Conservation (phyloP, 1,139 yeast species). For the Pichia sp. region DNA sequence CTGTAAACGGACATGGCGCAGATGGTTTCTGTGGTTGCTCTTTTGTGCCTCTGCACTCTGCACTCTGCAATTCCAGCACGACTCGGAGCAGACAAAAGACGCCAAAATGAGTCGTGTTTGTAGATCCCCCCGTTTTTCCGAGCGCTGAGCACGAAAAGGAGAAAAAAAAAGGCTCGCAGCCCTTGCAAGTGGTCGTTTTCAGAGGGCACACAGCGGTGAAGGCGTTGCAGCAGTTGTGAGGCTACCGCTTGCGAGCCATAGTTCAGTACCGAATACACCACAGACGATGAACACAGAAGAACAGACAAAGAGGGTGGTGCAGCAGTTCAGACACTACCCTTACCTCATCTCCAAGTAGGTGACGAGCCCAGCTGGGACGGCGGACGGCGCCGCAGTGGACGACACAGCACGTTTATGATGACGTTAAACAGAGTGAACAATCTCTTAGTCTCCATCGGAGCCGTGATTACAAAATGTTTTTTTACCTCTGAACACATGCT, state of each 20-base stretch:
- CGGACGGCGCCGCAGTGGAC: background rate
- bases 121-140: background rate
- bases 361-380: too few relatives aligned
- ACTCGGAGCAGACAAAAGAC: background rate
- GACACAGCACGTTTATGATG: constrained; percentile 16
- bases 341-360: constrained; percentile 28
- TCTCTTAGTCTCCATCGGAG: constrained; percentile 2
- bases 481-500: background rate
- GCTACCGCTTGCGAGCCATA: background rate
- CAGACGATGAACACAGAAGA: constrained; percentile 4
- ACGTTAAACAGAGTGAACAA: constrained; percentile 9
- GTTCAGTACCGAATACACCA: too few relatives aligned
- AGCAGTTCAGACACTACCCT: constrained; percentile 29
- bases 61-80: too few relatives aligned
- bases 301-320: constrained; percentile 16
- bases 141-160: background rate
- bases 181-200: background rate
- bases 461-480: constrained; percentile 15
- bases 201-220: background rate
- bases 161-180: too few relatives aligned
- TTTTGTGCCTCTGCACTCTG: too few relatives aligned
- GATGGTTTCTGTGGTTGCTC: too few relatives aligned
- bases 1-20: background rate
- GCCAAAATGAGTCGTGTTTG: background rate
- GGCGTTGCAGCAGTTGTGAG: background rate